These are phyloP conservation scores for Leptographium wingfieldii DNA, from an alignment of 2,329 filamentous ascomycete genomes.

Conservation along the genomic window DNA sequence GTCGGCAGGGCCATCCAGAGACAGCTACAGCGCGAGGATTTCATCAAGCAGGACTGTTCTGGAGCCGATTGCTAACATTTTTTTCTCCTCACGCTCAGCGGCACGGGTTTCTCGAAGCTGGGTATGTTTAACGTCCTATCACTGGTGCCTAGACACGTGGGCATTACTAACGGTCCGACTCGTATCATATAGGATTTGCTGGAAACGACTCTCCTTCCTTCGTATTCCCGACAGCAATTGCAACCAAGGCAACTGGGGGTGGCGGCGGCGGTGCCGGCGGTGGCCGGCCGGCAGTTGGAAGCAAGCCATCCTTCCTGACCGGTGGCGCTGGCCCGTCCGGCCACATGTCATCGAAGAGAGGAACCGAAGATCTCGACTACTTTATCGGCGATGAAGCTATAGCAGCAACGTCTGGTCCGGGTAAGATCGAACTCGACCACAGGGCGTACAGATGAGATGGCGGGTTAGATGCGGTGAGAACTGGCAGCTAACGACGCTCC, in stretches of 20 bases:
- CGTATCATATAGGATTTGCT: constrained; percentile 61
- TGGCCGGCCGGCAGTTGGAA: constrained; percentile 78
- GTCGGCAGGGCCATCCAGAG: not conserved
- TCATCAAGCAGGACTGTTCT: not conserved
- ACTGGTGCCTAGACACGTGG: constrained; percentile 3
- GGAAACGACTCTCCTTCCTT: constrained; percentile 99
- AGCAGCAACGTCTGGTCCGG: constrained; percentile 68
- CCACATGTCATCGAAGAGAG: constrained; percentile 80
- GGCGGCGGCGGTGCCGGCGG: constrained; percentile 66
- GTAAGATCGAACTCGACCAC: constrained; percentile 26
- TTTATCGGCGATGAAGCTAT: constrained; percentile 98
- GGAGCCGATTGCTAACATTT: constrained; percentile 25
- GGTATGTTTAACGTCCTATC: constrained; percentile 43
- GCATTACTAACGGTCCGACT: not conserved
- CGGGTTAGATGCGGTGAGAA: not conserved
- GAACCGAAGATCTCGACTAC: constrained; percentile 95
- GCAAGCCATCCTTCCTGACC: constrained; percentile 91
- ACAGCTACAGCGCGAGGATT: not conserved
- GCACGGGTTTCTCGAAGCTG: constrained; percentile 98
- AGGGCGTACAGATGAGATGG: not conserved
- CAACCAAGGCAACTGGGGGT: constrained; percentile 70
- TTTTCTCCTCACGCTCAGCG: constrained; percentile 44
- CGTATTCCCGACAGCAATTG: constrained; percentile 97
- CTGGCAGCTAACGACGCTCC: not conserved
- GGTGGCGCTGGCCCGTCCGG: constrained; percentile 74